Evolutionary conservation across 768 basidiomycete genomes (phyloP).

Genomic region (Rhizopogon vesiculosus): DNA sequence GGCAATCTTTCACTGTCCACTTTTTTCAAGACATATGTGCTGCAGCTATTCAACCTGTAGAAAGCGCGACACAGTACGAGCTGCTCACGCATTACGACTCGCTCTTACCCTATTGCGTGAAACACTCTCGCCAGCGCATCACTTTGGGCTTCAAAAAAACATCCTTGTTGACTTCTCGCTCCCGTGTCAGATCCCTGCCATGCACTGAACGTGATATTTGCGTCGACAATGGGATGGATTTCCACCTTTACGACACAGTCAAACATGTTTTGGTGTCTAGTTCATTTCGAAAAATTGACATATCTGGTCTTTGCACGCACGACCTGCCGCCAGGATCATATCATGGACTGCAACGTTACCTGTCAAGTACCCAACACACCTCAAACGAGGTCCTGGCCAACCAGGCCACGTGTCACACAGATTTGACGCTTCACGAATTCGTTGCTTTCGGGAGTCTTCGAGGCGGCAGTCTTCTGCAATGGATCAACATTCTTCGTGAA

Average conservation of each 20-base stretch:
- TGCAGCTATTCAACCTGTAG: neutral
- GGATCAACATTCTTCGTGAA: slow-evolving; percentile 42
- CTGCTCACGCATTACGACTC: neutral
- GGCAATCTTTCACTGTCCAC: slow-evolving; percentile 32
- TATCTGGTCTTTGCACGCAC: slow-evolving; percentile 25
- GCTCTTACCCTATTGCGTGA: neutral
- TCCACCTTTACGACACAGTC: slow-evolving; percentile 19
- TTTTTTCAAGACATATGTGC: slow-evolving; percentile 29
- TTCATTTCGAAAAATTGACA: slow-evolving; percentile 10
- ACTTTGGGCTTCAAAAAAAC: neutral
- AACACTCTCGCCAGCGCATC: neutral
- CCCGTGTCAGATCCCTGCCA: neutral
- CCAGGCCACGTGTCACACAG: slow-evolving; percentile 31
- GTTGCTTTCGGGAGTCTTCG: slow-evolving; percentile 36
- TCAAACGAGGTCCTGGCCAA: slow-evolving; percentile 34
- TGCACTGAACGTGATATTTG: slow-evolving; percentile 11
- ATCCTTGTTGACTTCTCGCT: neutral
- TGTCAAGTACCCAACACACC: slow-evolving; percentile 27
- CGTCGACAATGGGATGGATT: slow-evolving; percentile 26
- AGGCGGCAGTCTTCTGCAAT: slow-evolving; percentile 36
- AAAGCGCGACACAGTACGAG: no score
- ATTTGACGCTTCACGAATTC: slow-evolving; percentile 36
- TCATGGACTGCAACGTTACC: slow-evolving; percentile 24
- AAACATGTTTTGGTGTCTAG: slow-evolving; percentile 8
- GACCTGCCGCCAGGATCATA: slow-evolving; percentile 26